Evolutionary conservation across 345 rosid species (phyloP).

Genomic region (Populus davidiana): DNA sequence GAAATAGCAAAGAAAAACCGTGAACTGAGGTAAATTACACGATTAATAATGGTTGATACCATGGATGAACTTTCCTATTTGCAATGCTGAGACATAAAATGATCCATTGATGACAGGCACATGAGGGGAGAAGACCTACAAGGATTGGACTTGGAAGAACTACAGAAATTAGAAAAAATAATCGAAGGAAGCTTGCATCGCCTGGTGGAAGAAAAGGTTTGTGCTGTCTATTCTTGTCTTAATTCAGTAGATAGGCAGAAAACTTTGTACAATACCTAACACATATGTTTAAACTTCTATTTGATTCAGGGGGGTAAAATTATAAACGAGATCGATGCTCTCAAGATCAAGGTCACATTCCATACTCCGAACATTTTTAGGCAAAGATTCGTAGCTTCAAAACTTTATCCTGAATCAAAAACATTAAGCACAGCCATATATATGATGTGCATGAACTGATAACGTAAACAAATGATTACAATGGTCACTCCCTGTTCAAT

Average conservation of each 20-base stretch:
- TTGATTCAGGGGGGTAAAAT: slow-evolving; percentile 28
- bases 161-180: slow-evolving; percentile 19
- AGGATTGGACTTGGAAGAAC: slow-evolving; percentile 24
- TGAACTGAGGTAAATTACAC: slow-evolving; percentile 36
- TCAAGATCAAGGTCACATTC: slow-evolving; percentile 25
- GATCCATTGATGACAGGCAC: slow-evolving; percentile 12
- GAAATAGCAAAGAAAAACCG: slow-evolving; percentile 34
- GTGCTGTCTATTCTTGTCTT: background rate
- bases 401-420: background rate
- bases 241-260: background rate
- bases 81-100: background rate
- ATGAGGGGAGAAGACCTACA: slow-evolving; percentile 38
- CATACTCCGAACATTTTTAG: background rate
- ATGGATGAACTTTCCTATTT: background rate
- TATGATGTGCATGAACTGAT: too few relatives aligned
- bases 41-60: background rate
- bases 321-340: slow-evolving; percentile 24
- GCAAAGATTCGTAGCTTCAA: background rate
- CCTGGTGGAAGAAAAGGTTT: slow-evolving; percentile 30
- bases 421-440: background rate
- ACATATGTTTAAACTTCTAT: background rate
- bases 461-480: too few relatives aligned
- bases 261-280: background rate
- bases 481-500: background rate
- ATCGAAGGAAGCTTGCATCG: slow-evolving; percentile 21